phyloP scores from a whole-genome alignment of 2,329 filamentous ascomycete species.

The Paecilomyces dactylethromorphus region DNA sequence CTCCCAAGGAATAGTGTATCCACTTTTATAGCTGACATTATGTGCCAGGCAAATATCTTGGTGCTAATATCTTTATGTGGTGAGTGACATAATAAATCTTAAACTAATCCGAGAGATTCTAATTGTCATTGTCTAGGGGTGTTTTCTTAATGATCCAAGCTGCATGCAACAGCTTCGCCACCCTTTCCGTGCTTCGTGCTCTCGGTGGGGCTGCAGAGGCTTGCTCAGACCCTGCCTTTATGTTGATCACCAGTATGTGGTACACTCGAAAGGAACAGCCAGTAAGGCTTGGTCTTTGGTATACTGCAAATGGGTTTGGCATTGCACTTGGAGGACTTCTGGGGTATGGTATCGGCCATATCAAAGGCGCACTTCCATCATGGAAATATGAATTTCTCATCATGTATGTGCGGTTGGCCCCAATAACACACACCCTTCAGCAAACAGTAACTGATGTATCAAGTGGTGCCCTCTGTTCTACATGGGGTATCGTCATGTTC shows the following conservation, averaged over 20 bases:
- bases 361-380: slow-evolving; percentile 48
- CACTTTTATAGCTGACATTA: not conserved
- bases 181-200: slow-evolving; percentile 51
- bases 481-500: slow-evolving; percentile 55
- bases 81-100: slow-evolving; percentile 8
- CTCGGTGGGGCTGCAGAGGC: slow-evolving; percentile 53
- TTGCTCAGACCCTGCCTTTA: slow-evolving; percentile 53
- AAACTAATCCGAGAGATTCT: not conserved
- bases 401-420: slow-evolving; percentile 30
- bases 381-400: slow-evolving; percentile 67
- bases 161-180: slow-evolving; percentile 49
- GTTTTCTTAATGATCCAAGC: slow-evolving; percentile 48
- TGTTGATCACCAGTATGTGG: slow-evolving; percentile 62
- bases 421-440: not conserved
- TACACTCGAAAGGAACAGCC: slow-evolving; percentile 59
- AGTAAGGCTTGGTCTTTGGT: slow-evolving; percentile 54
- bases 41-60: slow-evolving; percentile 44
- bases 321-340: slow-evolving; percentile 53
- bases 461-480: slow-evolving; percentile 47
- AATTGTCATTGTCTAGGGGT: slow-evolving; percentile 24
- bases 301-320: slow-evolving; percentile 52
- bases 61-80: slow-evolving; percentile 54
- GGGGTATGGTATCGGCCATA: slow-evolving; percentile 56
- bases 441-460: not conserved
- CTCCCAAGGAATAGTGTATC: not conserved